phyloP scores from a whole-genome alignment of 192 early-diverging fungal genomes.

The Globomyces pollinis-pini region DNA sequence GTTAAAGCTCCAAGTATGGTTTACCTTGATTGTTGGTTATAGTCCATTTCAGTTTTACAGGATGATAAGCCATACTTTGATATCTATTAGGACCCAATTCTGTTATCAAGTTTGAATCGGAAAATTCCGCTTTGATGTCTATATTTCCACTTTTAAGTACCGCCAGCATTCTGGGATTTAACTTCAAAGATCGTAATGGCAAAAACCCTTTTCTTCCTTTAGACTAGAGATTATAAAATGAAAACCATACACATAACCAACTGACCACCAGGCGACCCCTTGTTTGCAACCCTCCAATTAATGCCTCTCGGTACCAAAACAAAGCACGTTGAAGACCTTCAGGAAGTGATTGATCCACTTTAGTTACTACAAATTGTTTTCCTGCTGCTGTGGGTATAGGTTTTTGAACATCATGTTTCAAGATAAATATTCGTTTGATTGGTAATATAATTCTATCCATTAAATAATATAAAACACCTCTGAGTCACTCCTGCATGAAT shows the following conservation, averaged over 20 bases:
- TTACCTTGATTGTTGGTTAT: neutral
- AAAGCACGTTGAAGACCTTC: slow-evolving; percentile 43
- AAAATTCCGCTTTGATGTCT: neutral
- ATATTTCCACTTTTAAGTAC: neutral
- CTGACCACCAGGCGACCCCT: slow-evolving; percentile 5
- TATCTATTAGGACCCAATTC: neutral
- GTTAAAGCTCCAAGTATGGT: neutral
- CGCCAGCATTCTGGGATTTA: neutral
- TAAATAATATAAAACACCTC: no score
- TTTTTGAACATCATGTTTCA: slow-evolving; percentile 27
- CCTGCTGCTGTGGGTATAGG: slow-evolving; percentile 65
- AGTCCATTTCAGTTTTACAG: neutral
- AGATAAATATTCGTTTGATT: slow-evolving; percentile 50
- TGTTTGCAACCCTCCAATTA: slow-evolving; percentile 39
- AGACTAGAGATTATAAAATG: neutral
- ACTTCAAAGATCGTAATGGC: neutral
- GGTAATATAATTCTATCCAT: slow-evolving; percentile 62
- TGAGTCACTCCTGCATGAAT: slow-evolving; percentile 39
- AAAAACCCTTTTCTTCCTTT: slow-evolving; percentile 3
- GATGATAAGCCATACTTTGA: neutral
- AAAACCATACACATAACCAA: slow-evolving; percentile 7
- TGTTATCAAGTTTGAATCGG: neutral
- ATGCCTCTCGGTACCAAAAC: slow-evolving; percentile 70
- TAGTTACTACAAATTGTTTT: slow-evolving; percentile 72
- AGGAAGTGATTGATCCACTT: slow-evolving; percentile 35